These are phyloP conservation scores for Claviceps maximensis DNA, from an alignment of 2,329 filamentous ascomycete species.

Conservation along the genomic window DNA sequence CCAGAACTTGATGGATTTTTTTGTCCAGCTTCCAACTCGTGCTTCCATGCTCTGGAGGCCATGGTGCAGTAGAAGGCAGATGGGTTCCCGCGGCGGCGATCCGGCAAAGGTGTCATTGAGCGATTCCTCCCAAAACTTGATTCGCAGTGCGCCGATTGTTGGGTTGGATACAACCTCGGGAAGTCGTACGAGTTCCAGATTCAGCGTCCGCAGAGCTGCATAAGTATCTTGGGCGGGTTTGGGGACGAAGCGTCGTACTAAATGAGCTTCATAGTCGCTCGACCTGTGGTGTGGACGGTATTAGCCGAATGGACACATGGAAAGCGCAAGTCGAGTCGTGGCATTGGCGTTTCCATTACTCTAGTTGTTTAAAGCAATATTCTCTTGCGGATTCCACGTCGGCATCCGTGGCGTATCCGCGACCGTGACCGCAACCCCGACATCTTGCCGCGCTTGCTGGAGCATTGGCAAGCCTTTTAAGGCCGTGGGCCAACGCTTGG, in stretches of 20 bases:
- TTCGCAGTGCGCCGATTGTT: constrained; percentile 75
- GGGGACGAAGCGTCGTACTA: constrained; percentile 76
- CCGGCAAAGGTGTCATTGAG: constrained; percentile 66
- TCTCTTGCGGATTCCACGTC: constrained; percentile 39
- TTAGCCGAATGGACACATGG: too few relatives aligned
- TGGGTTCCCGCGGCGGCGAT: constrained; percentile 75
- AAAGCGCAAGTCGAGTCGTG: not conserved
- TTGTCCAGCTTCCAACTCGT: constrained; percentile 26
- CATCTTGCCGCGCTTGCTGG: too few relatives aligned
- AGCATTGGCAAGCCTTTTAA: constrained; percentile 21
- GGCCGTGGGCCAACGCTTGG: constrained; percentile 22
- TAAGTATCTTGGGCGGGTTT: constrained; percentile 65
- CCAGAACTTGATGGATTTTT: constrained; percentile 54
- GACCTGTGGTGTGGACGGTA: constrained; percentile 36
- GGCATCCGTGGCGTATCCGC: constrained; percentile 34
- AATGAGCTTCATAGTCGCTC: constrained; percentile 79
- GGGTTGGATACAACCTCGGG: constrained; percentile 81
- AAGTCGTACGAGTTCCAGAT: constrained; percentile 80
- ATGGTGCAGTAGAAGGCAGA: constrained; percentile 69
- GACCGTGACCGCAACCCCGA: constrained; percentile 29
- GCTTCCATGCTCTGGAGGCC: constrained; percentile 51
- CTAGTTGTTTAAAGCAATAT: constrained; percentile 41
- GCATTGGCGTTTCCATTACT: constrained; percentile 22
- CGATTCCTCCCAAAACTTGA: constrained; percentile 90
- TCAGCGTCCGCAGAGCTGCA: constrained; percentile 80